Evolutionary conservation across 2,329 filamentous ascomycete genomes (phyloP), one percentile per base, ranked within the genome.

Genomic region (Daldinia sp.): DNA sequence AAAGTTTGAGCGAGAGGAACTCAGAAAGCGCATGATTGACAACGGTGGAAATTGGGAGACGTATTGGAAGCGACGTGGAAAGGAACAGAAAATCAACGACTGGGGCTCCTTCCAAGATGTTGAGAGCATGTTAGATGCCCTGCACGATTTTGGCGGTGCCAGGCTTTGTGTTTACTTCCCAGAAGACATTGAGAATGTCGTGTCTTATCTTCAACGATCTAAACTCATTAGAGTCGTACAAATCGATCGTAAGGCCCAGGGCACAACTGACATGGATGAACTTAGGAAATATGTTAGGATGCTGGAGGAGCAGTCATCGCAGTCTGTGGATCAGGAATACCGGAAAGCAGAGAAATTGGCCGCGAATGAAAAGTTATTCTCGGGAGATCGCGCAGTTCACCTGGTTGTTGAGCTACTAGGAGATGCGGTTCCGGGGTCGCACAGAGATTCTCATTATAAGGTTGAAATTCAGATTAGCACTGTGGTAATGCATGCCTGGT

Each of bases 401-500:
- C 7, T 37, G 35, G n/a, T 9, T 17, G 35, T 19, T 9, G 35
- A 37, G 10, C 35, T 37, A 17, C n/a, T 37, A 17, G 35, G 35
- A 37, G 35, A 37, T 19, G 35, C 35, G 19, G 15, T 37, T 9
- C 35, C 35, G 15, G 35, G 19, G 19, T 19, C 15, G 15, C 35
- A 37, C 15, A 9, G 7, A 17, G 35, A 7, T 7, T 37, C 35
- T 9, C 35, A 37, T 19, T 37, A 37, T 3, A 37, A 19, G 35
- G 15, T 37, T 8, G 35, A 37, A 17, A 37, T 37, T 19, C 35
- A 37, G 35, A 19, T 37, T 2, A 7, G 15, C 15, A 37, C 35
- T 9, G 35, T 37, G 4, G 15, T 37, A 19, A 37, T 37, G 35
- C 35, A 37, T 19, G n/a, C 35, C 4, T 37, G 73, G 71, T 71